These are phyloP conservation scores for Candida qinlingensis DNA, from an alignment of 805 yeast species.

Conservation along the genomic window DNA sequence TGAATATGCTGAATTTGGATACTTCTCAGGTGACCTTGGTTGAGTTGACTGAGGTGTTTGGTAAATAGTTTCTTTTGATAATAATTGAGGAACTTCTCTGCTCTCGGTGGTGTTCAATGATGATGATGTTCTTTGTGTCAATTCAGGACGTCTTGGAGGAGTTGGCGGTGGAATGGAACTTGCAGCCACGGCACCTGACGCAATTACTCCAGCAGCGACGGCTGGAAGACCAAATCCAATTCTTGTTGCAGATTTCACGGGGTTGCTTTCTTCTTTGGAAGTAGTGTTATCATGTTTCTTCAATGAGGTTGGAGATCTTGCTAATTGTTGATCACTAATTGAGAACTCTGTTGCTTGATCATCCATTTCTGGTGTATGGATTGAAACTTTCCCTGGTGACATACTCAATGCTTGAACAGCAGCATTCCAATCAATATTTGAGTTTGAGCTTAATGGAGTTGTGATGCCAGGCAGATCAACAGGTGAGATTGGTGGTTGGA, in stretches of 20 bases:
- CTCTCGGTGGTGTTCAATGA: not conserved
- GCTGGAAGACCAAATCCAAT: not conserved
- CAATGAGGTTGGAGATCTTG: not conserved
- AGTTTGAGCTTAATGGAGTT: constrained; percentile 9
- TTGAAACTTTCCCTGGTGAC: constrained; percentile 3
- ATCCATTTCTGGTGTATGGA: constrained; percentile 3
- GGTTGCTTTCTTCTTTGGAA: not conserved
- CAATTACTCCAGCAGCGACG: not conserved
- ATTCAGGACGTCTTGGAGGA: constrained; percentile 2
- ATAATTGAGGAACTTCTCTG: not conserved
- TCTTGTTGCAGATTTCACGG: not conserved
- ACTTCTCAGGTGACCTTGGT: constrained; percentile 4
- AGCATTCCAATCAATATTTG: constrained; percentile 22
- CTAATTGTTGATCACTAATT: not conserved
- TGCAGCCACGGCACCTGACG: too few relatives aligned
- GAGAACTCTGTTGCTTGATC: not conserved
- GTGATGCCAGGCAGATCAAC: not conserved
- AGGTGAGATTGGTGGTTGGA: not conserved
- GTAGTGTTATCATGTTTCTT: not conserved
- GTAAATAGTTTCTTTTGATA: not conserved
- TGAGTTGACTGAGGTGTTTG: not conserved
- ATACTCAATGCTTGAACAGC: constrained; percentile 15
- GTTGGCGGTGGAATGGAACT: not conserved
- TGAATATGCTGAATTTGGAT: constrained; percentile 3
- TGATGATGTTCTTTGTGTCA: not conserved